Percentiles rank a stretch among this genome's conserved stretches.
phyloP scores from a whole-genome alignment of 106 monocot species.

The Agapanthus africanus region DNA sequence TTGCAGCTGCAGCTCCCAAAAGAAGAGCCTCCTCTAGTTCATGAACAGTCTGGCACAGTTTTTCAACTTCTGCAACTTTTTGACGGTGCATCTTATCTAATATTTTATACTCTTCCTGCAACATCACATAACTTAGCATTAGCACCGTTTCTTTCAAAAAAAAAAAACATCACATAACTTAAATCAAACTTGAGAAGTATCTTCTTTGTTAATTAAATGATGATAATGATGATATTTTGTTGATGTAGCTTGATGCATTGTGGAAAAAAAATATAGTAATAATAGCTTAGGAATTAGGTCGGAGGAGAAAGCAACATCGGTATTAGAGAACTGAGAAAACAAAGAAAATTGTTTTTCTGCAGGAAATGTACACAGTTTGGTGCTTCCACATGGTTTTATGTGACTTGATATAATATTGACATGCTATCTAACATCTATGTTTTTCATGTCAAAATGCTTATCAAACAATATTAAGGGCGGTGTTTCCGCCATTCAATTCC shows the following conservation, averaged over 20 bases:
- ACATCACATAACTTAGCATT: too few species aligned
- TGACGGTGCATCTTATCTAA: conserved; percentile 81
- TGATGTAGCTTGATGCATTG: background rate
- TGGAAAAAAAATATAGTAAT: too few species aligned
- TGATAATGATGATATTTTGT: background rate
- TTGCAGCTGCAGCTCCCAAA: conserved; percentile 81
- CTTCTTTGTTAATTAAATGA: too few species aligned
- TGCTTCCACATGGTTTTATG: background rate
- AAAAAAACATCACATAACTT: too few species aligned
- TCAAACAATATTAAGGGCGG: background rate
- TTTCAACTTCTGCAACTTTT: conserved; percentile 88
- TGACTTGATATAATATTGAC: background rate
- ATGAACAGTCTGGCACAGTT: conserved; percentile 49
- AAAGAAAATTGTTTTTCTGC: too few species aligned
- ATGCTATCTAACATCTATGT: background rate
- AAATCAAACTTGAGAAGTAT: background rate
- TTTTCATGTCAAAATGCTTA: background rate
- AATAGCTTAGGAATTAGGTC: background rate
- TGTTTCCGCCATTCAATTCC: background rate
- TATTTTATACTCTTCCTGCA: conserved; percentile 85
- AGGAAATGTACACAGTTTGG: too few species aligned
- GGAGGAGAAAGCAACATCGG: background rate
- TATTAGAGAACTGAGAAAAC: too few species aligned
- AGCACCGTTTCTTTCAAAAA: too few species aligned
- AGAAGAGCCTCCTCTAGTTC: conserved; percentile 85